Evolutionary conservation across 1,284 basidiomycete species (phyloP), one percentile per base, ranked within the genome.

Genomic region (Rhodotorula sp.): DNA sequence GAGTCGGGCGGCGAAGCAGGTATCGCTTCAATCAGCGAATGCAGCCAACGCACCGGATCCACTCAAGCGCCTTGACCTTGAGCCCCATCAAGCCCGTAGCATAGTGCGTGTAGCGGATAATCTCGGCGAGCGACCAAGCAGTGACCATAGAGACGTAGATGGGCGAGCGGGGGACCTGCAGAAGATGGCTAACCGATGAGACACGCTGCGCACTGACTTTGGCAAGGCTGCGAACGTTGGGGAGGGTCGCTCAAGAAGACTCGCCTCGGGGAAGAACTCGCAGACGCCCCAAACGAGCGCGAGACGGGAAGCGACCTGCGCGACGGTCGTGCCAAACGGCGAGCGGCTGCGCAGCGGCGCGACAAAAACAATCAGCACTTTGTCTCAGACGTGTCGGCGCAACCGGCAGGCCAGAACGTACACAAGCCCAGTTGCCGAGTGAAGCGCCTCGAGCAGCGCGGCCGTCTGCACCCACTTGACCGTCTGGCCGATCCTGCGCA

Each of bases 61-160:
- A 85, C 69, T 83, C 81, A 56, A 85, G 79, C 19, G 77, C 52
- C 46, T 78, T 75, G 44, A 81, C 67, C 70, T 83, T 80, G 73
- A 81, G 74, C 12, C 86, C 87, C 58, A 91, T 78, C 14, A 97
- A 86, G 60, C 85, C 85, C 78, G 86, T 85, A 7, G 90, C 89
- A 83, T 99, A 99, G 85, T 91, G 97, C 13, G 89, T 83, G 82
- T 99, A 99, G 44, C 96, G 91, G 73, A 97, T 88, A 65, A 93
- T 87, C 82, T 99, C 96, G 54, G 94, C 93, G 69, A 91, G 77
- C 3, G 91, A 90, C 96, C 96, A 99, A 0, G 96, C 92, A 74
- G 97, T 83, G 65, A 98, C 87, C 93, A 97, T 96, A 62, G 90
- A 89, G 5, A 92, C 88, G 84, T 92, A 98, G 48, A 93, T 82